Evolutionary conservation across 768 basidiomycete genomes (phyloP).

Genomic region (Dioszegia hungarica): DNA sequence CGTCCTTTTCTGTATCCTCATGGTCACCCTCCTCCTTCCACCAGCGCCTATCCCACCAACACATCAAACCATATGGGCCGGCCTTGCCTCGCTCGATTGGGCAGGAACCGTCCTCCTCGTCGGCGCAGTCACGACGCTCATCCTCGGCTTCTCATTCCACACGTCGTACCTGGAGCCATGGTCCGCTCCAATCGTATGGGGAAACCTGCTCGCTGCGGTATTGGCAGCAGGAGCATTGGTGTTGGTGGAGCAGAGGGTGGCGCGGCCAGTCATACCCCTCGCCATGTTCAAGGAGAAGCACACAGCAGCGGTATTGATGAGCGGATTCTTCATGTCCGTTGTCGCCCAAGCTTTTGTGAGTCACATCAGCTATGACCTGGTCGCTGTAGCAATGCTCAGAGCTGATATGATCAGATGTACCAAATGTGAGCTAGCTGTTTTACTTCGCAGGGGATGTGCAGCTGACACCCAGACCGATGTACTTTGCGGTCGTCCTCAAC

Average conservation of each 20-base stretch:
- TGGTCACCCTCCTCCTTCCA: constrained; percentile 37
- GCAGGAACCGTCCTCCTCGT: constrained; percentile 38
- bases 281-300: constrained; percentile 35
- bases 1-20: constrained; percentile 31
- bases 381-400: no score
- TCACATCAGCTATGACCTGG: neutral
- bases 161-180: constrained; percentile 45
- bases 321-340: constrained; percentile 42
- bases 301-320: constrained; percentile 29
- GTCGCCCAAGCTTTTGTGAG: constrained; percentile 44
- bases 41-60: constrained; percentile 27
- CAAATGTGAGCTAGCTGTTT: no score
- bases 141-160: constrained; percentile 47
- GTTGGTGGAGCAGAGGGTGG: constrained; percentile 28
- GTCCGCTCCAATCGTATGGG: constrained; percentile 43
- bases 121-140: constrained; percentile 32
- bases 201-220: constrained; percentile 26
- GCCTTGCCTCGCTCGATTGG: constrained; percentile 42
- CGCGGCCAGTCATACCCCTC: constrained; percentile 40
- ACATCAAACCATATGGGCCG: constrained; percentile 26
- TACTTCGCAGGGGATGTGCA: no score
- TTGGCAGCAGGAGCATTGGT: constrained; percentile 20
- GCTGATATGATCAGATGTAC: constrained; percentile 23
- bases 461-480: constrained; percentile 35
- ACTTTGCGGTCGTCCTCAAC: constrained; percentile 45